These are phyloP conservation scores for Helianthus annuus DNA, from an alignment of 129 eudicot genomes.

Conservation along the genomic window HanXRQr2.0-SUNRISE NC_035438.2:23175749-23176248, in stretches of 20 bases:
- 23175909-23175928: neutral
- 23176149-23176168: neutral
- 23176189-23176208: slow-evolving; percentile 23
- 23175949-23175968: no score
- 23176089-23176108: slow-evolving; percentile 89
- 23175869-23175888: neutral
- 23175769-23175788: neutral
- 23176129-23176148: slow-evolving; percentile 12
- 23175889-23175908: neutral
- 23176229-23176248: slow-evolving; percentile 93
- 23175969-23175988: no score
- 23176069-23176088: slow-evolving; percentile 96
- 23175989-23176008: neutral
- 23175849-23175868: neutral
- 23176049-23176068: slow-evolving; percentile 41
- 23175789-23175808: neutral
- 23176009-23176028: neutral
- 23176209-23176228: slow-evolving; percentile 94
- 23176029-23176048: neutral
- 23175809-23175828: no score
- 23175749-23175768: neutral
- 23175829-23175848: neutral
- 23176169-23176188: neutral
- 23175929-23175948: no score
- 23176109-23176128: slow-evolving; percentile 40